These are phyloP conservation scores for Daldinia loculata DNA, from an alignment of 495 filamentous ascomycete genomes.

Conservation along the genomic window DNA sequence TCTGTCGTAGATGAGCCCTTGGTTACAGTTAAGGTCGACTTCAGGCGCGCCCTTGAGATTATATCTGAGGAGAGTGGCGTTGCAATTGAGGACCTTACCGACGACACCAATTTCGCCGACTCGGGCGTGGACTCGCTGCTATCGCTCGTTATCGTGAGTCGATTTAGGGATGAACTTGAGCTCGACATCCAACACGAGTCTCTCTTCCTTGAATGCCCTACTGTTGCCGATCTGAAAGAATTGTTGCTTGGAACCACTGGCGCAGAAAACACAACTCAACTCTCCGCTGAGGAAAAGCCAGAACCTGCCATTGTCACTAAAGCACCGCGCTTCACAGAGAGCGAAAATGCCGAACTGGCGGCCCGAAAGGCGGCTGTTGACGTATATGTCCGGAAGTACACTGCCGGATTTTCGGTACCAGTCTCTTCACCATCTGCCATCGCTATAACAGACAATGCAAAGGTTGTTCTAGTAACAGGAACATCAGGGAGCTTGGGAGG, in stretches of 20 bases:
- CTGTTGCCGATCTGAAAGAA: conserved; percentile 3
- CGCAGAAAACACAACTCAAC: neutral
- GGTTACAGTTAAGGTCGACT: neutral
- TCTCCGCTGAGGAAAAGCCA: neutral
- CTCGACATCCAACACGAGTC: conserved; percentile 51
- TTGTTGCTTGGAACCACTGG: neutral
- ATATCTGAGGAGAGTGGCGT: conserved; percentile 50
- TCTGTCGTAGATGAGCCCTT: neutral
- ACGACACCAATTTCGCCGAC: conserved; percentile 52
- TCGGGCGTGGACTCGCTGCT: conserved; percentile 59
- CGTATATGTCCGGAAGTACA: neutral
- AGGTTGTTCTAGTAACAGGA: conserved; percentile 60
- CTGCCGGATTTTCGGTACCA: neutral
- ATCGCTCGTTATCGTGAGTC: conserved; percentile 53
- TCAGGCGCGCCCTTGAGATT: neutral
- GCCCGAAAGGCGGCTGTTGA: neutral
- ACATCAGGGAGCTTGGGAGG: conserved; percentile 55
- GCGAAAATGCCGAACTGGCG: neutral
- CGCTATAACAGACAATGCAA: neutral
- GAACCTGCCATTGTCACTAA: neutral
- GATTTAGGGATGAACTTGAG: conserved; percentile 55
- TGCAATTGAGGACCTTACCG: conserved; percentile 57
- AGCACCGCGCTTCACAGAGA: neutral
- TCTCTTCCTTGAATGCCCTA: conserved; percentile 50
- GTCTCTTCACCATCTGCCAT: neutral